Percentiles rank a stretch among this genome's conserved stretches.
Conservation (phyloP, 805 yeast genomes). For the Schwanniomyces pseudopolymorphus region DNA sequence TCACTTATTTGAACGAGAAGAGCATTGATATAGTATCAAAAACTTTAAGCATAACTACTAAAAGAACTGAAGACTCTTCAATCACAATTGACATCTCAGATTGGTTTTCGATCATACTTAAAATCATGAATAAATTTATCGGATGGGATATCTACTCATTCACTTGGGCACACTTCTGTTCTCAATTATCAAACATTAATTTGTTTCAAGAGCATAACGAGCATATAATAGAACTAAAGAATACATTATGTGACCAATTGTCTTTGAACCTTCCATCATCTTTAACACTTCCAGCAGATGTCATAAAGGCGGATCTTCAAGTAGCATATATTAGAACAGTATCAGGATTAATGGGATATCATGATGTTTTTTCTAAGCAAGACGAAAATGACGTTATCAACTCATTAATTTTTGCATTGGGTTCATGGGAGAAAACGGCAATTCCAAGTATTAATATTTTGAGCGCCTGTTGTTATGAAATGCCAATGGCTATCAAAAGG, state of each 20-base stretch:
- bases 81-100: slow-evolving; percentile 34
- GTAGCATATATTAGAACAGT: slow-evolving; percentile 63
- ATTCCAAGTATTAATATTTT: slow-evolving; percentile 76
- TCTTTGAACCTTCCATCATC: slow-evolving; percentile 46
- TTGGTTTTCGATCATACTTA: slow-evolving; percentile 53
- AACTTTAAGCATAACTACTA: slow-evolving; percentile 19
- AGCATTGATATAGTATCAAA: slow-evolving; percentile 42
- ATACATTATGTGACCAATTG: slow-evolving; percentile 59
- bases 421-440: slow-evolving; percentile 77
- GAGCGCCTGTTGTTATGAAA: slow-evolving; percentile 76
- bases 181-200: slow-evolving; percentile 60
- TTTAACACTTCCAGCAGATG: slow-evolving; percentile 39
- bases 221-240: slow-evolving; percentile 41
- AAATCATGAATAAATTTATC: slow-evolving; percentile 50
- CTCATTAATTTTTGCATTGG: slow-evolving; percentile 58
- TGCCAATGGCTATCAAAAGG: slow-evolving; percentile 71
- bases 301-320: slow-evolving; percentile 61
- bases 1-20: slow-evolving; percentile 47
- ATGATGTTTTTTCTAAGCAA: slow-evolving; percentile 47
- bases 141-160: slow-evolving; percentile 74
- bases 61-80: not conserved
- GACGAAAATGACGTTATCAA: slow-evolving; percentile 66
- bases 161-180: slow-evolving; percentile 64
- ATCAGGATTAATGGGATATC: slow-evolving; percentile 63
- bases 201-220: slow-evolving; percentile 46